Conservation (phyloP, 1,139 yeast genomes). For the Lodderomyces orthopsilosis region DNA sequence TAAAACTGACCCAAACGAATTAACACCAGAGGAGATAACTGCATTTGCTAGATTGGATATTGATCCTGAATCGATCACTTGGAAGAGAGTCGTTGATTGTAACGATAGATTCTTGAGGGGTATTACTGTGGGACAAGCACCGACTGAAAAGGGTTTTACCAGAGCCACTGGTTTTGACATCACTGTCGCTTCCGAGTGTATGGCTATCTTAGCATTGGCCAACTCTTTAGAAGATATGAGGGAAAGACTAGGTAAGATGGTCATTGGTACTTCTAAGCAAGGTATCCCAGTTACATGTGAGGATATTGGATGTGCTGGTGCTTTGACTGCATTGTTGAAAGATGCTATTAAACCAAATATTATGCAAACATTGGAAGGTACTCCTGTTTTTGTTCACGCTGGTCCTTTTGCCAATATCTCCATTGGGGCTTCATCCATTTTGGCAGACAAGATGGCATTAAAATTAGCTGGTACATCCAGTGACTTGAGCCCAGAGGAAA, state of each 20-base stretch:
- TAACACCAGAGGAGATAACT: constrained; percentile 75
- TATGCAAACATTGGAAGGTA: constrained; percentile 98
- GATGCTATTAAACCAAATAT: constrained; percentile 97
- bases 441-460: constrained; percentile 94
- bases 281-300: constrained; percentile 95
- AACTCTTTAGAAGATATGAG: constrained; percentile 83
- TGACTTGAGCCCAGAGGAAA: constrained; percentile 47
- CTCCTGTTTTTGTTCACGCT: constrained; percentile 97
- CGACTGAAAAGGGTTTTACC: constrained; percentile 88
- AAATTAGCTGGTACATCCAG: constrained; percentile 78
- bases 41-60: constrained; percentile 84
- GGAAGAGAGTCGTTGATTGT: constrained; percentile 96
- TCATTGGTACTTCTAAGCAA: constrained; percentile 74
- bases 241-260: constrained; percentile 86
- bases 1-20: constrained; percentile 77
- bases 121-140: constrained; percentile 87
- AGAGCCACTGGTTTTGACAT: constrained; percentile 95
- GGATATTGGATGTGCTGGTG: constrained; percentile 97
- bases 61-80: constrained; percentile 90
- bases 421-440: constrained; percentile 91
- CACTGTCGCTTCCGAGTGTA: constrained; percentile 95
- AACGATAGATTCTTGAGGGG: constrained; percentile 93
- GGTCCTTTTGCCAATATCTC: constrained; percentile 99
- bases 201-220: constrained; percentile 95
- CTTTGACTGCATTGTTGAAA: constrained; percentile 89